A percentile compares a stretch with the other conserved stretches of the same genome.
These are phyloP conservation scores for Odonthalia washingtoniensis DNA, from an alignment of 31 red algal species.

Conservation along the genomic window DNA sequence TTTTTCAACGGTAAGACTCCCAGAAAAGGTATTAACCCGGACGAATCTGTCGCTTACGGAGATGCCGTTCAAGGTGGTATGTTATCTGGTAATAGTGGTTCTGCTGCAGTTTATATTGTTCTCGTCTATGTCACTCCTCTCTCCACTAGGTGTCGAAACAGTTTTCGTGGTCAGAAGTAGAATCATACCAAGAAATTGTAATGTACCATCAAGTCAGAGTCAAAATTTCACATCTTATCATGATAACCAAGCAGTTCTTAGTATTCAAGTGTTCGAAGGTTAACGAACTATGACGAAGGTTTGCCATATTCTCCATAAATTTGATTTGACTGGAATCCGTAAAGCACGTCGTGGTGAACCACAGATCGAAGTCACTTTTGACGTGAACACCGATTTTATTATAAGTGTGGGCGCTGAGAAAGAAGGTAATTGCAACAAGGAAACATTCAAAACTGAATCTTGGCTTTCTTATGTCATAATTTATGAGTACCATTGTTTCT, in stretches of 20 bases:
- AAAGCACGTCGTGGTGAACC: constrained; percentile 92
- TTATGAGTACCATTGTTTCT: too few relatives aligned
- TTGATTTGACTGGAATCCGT: constrained; percentile 94
- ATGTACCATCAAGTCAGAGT: constrained; percentile 91
- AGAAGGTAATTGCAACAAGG: constrained; percentile 86
- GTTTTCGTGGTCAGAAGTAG: constrained; percentile 95
- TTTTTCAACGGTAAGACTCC: constrained; percentile 97
- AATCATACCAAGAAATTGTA: constrained; percentile 94
- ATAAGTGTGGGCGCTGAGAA: constrained; percentile 93
- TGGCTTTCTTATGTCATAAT: too few relatives aligned
- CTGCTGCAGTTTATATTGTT: constrained; percentile 79
- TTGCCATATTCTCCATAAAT: constrained; percentile 92
- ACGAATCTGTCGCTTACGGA: constrained; percentile 98
- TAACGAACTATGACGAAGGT: constrained; percentile 94
- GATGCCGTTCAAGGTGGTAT: constrained; percentile 98
- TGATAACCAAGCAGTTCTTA: constrained; percentile 92
- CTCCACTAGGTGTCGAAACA: constrained; percentile 98
- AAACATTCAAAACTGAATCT: constrained; percentile 95
- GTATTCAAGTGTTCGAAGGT: constrained; percentile 96
- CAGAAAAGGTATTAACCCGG: constrained; percentile 98
- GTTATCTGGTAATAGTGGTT: constrained; percentile 82
- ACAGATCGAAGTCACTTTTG: constrained; percentile 98
- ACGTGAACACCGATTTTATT: constrained; percentile 93
- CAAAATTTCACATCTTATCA: constrained; percentile 93
- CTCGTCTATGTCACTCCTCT: constrained; percentile 97